phyloP scores from a whole-genome alignment of 805 yeast genomes.

The Suhomyces xylopsoci region DNA sequence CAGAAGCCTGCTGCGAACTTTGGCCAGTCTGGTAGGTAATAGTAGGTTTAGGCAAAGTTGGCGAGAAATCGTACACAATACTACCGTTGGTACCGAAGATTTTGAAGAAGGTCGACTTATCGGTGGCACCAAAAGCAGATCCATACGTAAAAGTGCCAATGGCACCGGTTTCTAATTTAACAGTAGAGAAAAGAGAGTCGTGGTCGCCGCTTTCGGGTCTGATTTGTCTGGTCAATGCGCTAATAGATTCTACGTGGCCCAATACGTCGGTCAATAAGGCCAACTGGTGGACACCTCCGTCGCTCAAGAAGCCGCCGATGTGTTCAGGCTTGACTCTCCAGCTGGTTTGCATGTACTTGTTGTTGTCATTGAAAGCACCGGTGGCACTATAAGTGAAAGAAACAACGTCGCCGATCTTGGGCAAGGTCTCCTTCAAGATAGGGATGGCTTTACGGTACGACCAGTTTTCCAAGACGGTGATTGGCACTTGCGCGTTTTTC shows the following conservation, averaged over 20 bases:
- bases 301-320: constrained; percentile 87
- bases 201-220: constrained; percentile 76
- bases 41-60: constrained; percentile 37
- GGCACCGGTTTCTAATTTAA: constrained; percentile 55
- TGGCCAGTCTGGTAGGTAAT: constrained; percentile 30
- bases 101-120: constrained; percentile 61
- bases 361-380: constrained; percentile 62
- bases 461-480: constrained; percentile 86
- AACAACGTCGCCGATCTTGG: constrained; percentile 68
- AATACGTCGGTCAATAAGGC: constrained; percentile 80
- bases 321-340: constrained; percentile 94
- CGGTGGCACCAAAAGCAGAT: constrained; percentile 80
- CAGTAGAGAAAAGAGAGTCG: constrained; percentile 73
- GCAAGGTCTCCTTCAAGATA: constrained; percentile 50
- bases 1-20: constrained; percentile 47
- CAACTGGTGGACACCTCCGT: constrained; percentile 96
- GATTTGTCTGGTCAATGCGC: constrained; percentile 76
- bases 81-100: constrained; percentile 83
- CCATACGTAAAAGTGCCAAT: constrained; percentile 88
- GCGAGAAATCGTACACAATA: constrained; percentile 62
- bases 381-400: constrained; percentile 73
- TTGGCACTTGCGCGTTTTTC: constrained; percentile 59
- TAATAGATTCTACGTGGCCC: constrained; percentile 67
- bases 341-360: constrained; percentile 62
- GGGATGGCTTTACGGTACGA: constrained; percentile 61